These are phyloP conservation scores for Oemleria cerasiformis DNA, from an alignment of 306 rosid genomes.

Conservation along the genomic window DNA sequence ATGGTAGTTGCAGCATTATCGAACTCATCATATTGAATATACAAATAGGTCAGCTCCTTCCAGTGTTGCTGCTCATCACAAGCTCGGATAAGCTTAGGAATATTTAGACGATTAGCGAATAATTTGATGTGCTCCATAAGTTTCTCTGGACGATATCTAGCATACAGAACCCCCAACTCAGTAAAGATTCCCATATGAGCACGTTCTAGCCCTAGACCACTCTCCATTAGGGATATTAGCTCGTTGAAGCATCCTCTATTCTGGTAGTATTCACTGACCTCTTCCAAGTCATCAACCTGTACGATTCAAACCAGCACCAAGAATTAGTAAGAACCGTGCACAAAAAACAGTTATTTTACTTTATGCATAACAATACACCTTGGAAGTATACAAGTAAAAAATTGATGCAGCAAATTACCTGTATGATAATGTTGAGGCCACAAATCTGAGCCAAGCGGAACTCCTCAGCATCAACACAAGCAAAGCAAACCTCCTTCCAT, in stretches of 20 bases:
- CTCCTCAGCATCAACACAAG: slow-evolving; percentile 99
- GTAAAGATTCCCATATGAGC: slow-evolving; percentile 99
- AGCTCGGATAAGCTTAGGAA: slow-evolving; percentile 96
- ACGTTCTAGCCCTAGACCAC: slow-evolving; percentile 96
- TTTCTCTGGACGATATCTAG: slow-evolving; percentile 98
- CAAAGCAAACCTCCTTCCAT: slow-evolving; percentile 99
- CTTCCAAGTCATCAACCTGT: slow-evolving; percentile 99
- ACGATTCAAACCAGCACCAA: slow-evolving; percentile 22
- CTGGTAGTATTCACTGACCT: slow-evolving; percentile 98
- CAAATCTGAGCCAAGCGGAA: slow-evolving; percentile 99
- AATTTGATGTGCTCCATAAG: slow-evolving; percentile 99
- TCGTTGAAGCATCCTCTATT: slow-evolving; percentile 98
- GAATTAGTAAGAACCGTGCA: slow-evolving; percentile 16
- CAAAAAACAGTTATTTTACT: background rate
- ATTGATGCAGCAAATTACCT: slow-evolving; percentile 45
- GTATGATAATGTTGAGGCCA: slow-evolving; percentile 94
- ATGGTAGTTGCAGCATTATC: slow-evolving; percentile 98
- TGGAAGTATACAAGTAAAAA: background rate
- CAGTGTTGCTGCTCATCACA: slow-evolving; percentile 99
- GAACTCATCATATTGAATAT: slow-evolving; percentile 95
- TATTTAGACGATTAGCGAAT: slow-evolving; percentile 89
- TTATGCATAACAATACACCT: background rate
- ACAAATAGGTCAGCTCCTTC: slow-evolving; percentile 93
- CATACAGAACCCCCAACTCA: slow-evolving; percentile 95
- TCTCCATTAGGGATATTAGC: slow-evolving; percentile 97